These are phyloP conservation scores for Polygonum maritimum DNA, from an alignment of 148 eudicot species.

Conservation along the genomic window DNA sequence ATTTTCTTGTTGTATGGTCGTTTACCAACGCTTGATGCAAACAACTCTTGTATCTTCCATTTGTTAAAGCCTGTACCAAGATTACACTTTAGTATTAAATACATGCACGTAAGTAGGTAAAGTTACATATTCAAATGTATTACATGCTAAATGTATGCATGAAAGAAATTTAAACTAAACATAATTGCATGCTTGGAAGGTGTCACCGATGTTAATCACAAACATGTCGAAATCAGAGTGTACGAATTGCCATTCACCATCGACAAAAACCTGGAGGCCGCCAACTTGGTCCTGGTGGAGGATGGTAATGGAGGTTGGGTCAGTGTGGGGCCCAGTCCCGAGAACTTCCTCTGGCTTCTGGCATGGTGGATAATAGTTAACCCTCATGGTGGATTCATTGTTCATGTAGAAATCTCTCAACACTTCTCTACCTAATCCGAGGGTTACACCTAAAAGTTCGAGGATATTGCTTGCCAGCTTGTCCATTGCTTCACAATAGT, in stretches of 20 bases:
- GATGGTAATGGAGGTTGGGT: conserved; percentile 64
- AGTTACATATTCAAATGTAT: no score
- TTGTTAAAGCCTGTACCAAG: conserved; percentile 47
- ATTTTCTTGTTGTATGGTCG: conserved; percentile 42
- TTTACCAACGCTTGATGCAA: conserved; percentile 72
- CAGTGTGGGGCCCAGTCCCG: conserved; percentile 69
- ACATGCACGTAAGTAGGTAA: not conserved
- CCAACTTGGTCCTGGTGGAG: conserved; percentile 67
- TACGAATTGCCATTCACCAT: conserved; percentile 47
- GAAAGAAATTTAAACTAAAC: not conserved
- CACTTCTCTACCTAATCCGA: conserved; percentile 29
- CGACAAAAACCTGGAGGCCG: conserved; percentile 61
- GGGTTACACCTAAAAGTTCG: conserved; percentile 55
- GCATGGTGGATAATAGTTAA: conserved; percentile 69
- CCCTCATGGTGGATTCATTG: conserved; percentile 50
- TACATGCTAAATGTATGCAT: not conserved
- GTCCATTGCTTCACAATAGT: no score
- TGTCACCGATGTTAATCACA: conserved; percentile 65
- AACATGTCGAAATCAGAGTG: conserved; percentile 25
- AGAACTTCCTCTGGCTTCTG: conserved; percentile 51
- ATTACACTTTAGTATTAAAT: not conserved
- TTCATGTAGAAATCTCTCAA: conserved; percentile 39
- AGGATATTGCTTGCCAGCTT: conserved; percentile 48
- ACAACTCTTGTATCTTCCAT: conserved; percentile 68
- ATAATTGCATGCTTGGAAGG: conserved; percentile 55